Evolutionary conservation across 2,329 filamentous ascomycete species (phyloP), one percentile per base, ranked within the genome.

Genomic region (Arthrinium phaeospermum): DNA sequence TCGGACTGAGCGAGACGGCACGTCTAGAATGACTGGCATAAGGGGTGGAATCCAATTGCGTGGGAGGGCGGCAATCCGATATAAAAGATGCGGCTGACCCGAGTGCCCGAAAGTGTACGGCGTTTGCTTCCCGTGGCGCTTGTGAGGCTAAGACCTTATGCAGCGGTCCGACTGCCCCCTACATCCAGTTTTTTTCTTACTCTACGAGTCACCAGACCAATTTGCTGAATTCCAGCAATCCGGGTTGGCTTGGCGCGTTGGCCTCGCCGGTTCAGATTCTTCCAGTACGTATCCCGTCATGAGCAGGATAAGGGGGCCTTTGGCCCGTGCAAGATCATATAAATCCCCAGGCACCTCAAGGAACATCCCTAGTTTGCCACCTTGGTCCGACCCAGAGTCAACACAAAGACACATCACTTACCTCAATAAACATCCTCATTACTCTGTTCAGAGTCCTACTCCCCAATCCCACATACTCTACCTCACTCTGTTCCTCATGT

Each of bases 401-500:
- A 64, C 22, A 41, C 57, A 37, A 64, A 64, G 57, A 64, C 34
- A 61, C 70, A 27, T 45, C 41, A 61, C 14, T 44, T 41, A 68
- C 34, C 16, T 27, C n/a, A 19, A 16, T 47, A 70, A 30, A 12
- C 67, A 71, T 67, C 19, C 53, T 24, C 44, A n/a, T 46, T 19
- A 45, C 22, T 24, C 16, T 53, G 37, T 69, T 47, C 4, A 14
- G 34, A 64, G 44, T 44, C 61, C 19, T 45, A 67, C 70, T 72
- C 72, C 64, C 47, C 49, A 73, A 30, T 67, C n/a, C 67, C 49
- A 45, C 44, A 72, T 37, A 47, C 51, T 57, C 30, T 64, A 45
- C 68, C 45, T 61, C 37, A 68, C 67, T 41, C 12, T 14, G 19
- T 41, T 41, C 71, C 45, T 69, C 69, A 82, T 82, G 80, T 74